Conservation (phyloP, 164 flowering plant genomes). For the Litsea cubeba region DNA sequence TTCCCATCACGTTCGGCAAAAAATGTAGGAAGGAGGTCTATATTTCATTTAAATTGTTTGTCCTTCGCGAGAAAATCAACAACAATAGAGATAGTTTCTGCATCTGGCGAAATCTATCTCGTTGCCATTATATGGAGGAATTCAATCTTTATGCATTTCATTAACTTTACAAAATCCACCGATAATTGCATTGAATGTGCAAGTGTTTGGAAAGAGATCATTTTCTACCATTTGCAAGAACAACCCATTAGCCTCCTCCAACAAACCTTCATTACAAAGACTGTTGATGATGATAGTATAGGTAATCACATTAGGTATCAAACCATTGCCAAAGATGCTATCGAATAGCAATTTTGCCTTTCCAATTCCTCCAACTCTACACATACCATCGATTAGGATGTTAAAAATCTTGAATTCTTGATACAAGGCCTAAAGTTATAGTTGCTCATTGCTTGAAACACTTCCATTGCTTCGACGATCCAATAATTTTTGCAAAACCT, state of each 20-base stretch:
- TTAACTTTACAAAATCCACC: no score
- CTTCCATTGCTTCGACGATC: conserved; percentile 30
- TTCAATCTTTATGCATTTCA: conserved; percentile 13
- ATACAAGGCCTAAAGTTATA: conserved; percentile 11
- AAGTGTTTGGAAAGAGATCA: background rate
- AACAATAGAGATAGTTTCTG: conserved; percentile 27
- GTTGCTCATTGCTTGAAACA: conserved; percentile 22
- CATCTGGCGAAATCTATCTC: conserved; percentile 31
- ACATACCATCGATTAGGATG: conserved; percentile 29
- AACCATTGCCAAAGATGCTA: conserved; percentile 23
- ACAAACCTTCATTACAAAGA: conserved; percentile 29
- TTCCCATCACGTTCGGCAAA: no score
- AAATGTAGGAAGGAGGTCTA: no score
- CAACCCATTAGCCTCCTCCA: conserved; percentile 38
- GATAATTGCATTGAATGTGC: background rate
- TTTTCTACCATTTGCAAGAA: conserved; percentile 12
- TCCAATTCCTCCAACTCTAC: conserved; percentile 28
- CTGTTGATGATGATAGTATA: conserved; percentile 43
- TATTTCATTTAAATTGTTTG: background rate
- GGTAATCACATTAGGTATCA: conserved; percentile 35
- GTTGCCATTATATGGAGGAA: conserved; percentile 45
- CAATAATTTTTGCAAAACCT: conserved; percentile 41
- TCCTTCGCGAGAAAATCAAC: conserved; percentile 33
- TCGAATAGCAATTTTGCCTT: conserved; percentile 34
- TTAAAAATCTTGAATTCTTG: conserved; percentile 24